Percentiles rank a stretch among this genome's conserved stretches.
Evolutionary conservation across 2,329 filamentous ascomycete species (phyloP).

Genomic region (Colletotrichum navitas): DNA sequence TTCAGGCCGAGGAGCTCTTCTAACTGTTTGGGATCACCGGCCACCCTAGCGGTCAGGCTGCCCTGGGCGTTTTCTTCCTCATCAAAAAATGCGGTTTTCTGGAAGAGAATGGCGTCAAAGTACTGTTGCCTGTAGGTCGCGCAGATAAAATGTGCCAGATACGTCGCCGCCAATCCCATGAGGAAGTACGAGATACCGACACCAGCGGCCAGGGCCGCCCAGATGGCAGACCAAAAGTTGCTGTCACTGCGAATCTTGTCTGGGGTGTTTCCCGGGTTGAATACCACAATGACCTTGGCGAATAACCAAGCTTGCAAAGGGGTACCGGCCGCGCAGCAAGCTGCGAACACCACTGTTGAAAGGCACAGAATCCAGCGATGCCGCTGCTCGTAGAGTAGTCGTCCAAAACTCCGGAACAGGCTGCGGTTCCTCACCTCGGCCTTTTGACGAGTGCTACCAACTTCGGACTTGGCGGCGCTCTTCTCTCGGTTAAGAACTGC

Average conservation of each 20-base stretch:
- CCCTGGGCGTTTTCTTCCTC: constrained; percentile 70
- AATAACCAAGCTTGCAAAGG: constrained; percentile 69
- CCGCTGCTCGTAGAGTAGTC: constrained; percentile 68
- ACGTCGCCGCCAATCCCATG: constrained; percentile 59
- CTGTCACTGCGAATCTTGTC: constrained; percentile 56
- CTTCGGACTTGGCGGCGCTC: constrained; percentile 57
- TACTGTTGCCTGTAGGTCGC: constrained; percentile 71
- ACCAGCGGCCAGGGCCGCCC: constrained; percentile 68
- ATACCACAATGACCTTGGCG: constrained; percentile 65
- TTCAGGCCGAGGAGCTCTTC: constrained; percentile 74
- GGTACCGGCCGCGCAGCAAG: constrained; percentile 58
- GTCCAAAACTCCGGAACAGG: constrained; percentile 66
- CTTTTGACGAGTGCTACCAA: constrained; percentile 45
- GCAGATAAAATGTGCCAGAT: constrained; percentile 62
- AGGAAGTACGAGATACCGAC: constrained; percentile 67
- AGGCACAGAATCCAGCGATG: constrained; percentile 63
- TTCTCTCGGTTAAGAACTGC: constrained; percentile 59
- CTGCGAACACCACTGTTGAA: constrained; percentile 62
- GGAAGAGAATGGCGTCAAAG: constrained; percentile 69
- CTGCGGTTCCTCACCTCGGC: constrained; percentile 56
- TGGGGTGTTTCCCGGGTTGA: constrained; percentile 52
- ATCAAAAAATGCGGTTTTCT: constrained; percentile 73
- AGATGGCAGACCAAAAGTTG: constrained; percentile 76
- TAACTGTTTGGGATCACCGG: constrained; percentile 69
- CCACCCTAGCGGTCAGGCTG: constrained; percentile 68